Base-by-base conservation (phyloP, 805 yeast genomes). In the Lipomyces yamadae region DNA sequence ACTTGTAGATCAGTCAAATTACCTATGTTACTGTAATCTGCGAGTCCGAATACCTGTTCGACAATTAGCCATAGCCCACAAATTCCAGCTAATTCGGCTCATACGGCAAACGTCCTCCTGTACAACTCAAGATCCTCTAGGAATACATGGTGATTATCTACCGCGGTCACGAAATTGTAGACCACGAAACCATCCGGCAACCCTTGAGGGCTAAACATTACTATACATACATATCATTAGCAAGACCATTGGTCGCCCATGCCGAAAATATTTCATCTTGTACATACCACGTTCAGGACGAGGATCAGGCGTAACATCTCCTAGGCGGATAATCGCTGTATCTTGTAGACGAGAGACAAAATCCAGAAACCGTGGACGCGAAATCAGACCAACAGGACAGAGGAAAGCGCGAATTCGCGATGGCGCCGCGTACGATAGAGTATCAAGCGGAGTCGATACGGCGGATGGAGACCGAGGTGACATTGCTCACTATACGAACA, bases 41-140 rank as follows among this genome's bases (percentile, higher is more conserved):
- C 74, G 33, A 86, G 70, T 3, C 87, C 89, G 56, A 86, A 75
- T 0, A 77, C 79, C 57, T 74, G 71, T 29, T 42, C 34, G 53
- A 10, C 37, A 54, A 35, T 48, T 10, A 60, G 56, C 24, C 15
- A 33, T 24, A 81, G 30, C 74, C 1, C 80, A 15, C 83, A 66
- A 0, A 86, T 87, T 6, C 84, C 55, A 58, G 15, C 48, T 4
- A 3, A 50, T 10, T 42, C 48, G n/a, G 8, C 4, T 58, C 72
- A 13, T 4, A 88, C 86, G 6, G 88, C 81, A 72, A 91, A 85
- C 0, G 90, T 86, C 74, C 92, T 91, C 61, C 98, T 79, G 77
- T 85, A 92, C 0, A 97, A 97, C 78, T 95, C 98, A 70, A 94
- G 86, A 76, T 94, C 98, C 72, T 89, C 91, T 54, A 94, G 79